Base-by-base conservation (phyloP, 495 filamentous ascomycete species). In the Bryoglossum gracile region DNA sequence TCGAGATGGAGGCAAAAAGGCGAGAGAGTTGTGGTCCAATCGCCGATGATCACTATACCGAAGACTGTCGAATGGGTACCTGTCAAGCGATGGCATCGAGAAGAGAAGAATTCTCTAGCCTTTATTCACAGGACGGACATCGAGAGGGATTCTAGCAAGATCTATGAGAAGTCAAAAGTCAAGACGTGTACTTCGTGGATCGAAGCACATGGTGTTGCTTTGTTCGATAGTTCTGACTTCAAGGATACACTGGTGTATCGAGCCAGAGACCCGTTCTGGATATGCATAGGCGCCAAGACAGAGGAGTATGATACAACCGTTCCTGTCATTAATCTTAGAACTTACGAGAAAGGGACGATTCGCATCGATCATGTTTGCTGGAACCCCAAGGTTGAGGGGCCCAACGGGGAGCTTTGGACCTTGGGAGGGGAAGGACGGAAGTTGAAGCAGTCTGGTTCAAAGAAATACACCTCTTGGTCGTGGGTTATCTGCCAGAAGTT, bases 351-450 rank as follows among this genome's bases (percentile, higher is more conserved):
- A 3, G 53, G 46, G 3, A 43, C 17, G 0, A 52, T 56, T 22
- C 21, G 42, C 3, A 48, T 62, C 21, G 28, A 56, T 5, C 52
- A 57, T 9, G 53, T 66, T 21, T 66, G 60, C 37, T 68, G 65
- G 65, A 48, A 58, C 30, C 62, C 65, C 16, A 53, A 35, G 40
- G 45, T 51, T 28, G 43, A 53, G 43, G 59, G 57, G 0, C 51
- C 59, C 1, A 30, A 62, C 17, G 40, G 37, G 16, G 48, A 50
- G 3, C 35, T 65, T 25, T 68, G 60, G 46, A 66, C 62, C 0
- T 21, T 64, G 8, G 62, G 62, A 44, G 60, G 65, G 8, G 54
- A 45, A 14, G 49, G 55, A 9, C 55, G 63, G 32, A 46, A 42
- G 21, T n/a, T 23, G 13, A 50, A 49, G 34, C 48, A 32, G 2